Base-by-base conservation (phyloP, 1,284 basidiomycete species). In the Leccinum pachyderme region DNA sequence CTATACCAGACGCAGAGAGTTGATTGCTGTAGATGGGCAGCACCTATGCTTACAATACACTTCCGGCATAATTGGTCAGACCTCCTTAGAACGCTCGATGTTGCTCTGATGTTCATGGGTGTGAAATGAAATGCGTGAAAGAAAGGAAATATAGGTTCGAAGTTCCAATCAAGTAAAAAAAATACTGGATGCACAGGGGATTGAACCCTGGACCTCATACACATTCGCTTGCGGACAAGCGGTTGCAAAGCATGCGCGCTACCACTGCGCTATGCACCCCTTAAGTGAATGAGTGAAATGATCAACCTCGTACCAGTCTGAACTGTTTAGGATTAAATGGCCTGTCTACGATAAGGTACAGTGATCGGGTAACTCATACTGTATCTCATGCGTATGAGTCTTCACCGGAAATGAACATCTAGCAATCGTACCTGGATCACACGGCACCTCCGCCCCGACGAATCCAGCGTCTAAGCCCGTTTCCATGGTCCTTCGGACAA, bases 201-300 rank as follows among this genome's bases (percentile, higher is more conserved):
- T 68, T 71, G 66, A 68, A 68, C 66, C 66, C 66, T 68, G 66
- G 66, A 70, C 66, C 66, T 68, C 55, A 68, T 68, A 68, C 66
- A 68, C 11, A 18, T 57, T 62, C 33, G 47, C 59, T 63, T 29
- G 41, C 22, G 11, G 3, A 3, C 31, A 61, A 49, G 59, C 54
- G n/a, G 32, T 35, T 68, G 66, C 67, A 68, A 68, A 68, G 67
- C 67, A 68, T 68, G 57, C 70, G 68, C 70, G 67, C 67, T 72
- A 68, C 67, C 67, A 72, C 67, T 68, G 67, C 70, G 68, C 67
- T 72, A 71, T 55, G 67, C 58, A 70, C 66, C 63, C 63, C 6
- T 54, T 18, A 3, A 0, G 33, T 35, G 33, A 15, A 4, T 37
- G 8, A 5, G n/a, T 8, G 35, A 37, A 18, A 18, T 37, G 35